Evolutionary conservation across 78 protist species (phyloP).

Genomic region (slime mould (Dictyostelium discoideum)): DNA sequence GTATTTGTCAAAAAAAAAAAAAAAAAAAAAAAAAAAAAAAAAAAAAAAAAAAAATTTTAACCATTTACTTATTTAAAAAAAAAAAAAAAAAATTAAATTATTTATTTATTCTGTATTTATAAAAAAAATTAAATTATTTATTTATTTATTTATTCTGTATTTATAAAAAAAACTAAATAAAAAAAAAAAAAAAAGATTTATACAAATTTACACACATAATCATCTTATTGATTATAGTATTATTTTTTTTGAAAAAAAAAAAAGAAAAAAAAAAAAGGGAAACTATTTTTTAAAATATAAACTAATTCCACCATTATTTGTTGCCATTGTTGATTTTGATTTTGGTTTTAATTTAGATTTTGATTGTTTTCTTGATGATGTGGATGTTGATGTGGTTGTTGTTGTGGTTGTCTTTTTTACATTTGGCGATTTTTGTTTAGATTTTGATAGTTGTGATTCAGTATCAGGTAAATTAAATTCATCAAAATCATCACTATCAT

Average conservation of each 20-base stretch:
- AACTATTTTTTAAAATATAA: neutral
- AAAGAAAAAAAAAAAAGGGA: too few species aligned
- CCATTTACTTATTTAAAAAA: too few species aligned
- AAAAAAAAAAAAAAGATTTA: neutral
- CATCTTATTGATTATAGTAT: neutral
- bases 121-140: too few species aligned
- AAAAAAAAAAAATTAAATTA: too few species aligned
- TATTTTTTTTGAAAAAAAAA: neutral
- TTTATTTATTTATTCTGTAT: neutral
- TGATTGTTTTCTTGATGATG: neutral
- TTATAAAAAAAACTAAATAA: neutral
- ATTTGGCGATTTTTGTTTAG: neutral
- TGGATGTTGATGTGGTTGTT: neutral
- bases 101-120: too few species aligned
- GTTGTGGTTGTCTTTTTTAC: slow-evolving; percentile 10
- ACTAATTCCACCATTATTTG: neutral
- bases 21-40: too few species aligned
- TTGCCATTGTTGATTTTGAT: slow-evolving; percentile 5
- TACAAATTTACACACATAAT: neutral
- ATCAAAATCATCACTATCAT: neutral
- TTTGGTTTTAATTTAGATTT: neutral
- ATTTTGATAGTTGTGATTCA: neutral
- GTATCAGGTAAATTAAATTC: neutral
- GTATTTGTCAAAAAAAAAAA: too few species aligned
- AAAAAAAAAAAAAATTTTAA: too few species aligned